Evolutionary conservation across 108 stramenopile genomes (phyloP).

Genomic region (Poteriospumella lacustris): DNA sequence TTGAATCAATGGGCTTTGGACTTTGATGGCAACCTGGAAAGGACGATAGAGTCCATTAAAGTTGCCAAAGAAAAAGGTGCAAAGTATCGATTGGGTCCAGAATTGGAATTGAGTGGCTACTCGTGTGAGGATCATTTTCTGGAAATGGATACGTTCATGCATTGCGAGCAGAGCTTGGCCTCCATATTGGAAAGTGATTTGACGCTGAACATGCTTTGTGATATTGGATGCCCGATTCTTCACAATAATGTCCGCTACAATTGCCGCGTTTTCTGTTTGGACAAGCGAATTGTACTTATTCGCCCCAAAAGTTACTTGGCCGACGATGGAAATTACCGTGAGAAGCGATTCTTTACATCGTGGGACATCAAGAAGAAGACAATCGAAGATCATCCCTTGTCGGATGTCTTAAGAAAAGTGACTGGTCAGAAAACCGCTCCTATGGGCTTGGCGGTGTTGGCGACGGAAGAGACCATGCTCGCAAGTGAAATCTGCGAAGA

Average conservation of each 20-base stretch:
- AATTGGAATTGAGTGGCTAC: conserved; percentile 91
- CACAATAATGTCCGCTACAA: conserved; percentile 84
- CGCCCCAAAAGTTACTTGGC: conserved; percentile 65
- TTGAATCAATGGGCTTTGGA: conserved; percentile 97
- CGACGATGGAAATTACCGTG: conserved; percentile 94
- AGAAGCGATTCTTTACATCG: conserved; percentile 85
- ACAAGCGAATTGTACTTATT: conserved; percentile 71
- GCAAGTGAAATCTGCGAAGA: conserved; percentile 96
- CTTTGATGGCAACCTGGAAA: conserved; percentile 80
- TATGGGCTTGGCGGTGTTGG: conserved; percentile 64
- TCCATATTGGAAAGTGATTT: conserved; percentile 62
- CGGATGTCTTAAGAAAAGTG: conserved; percentile 28
- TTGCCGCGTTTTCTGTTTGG: conserved; percentile 75
- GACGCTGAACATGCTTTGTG: conserved; percentile 79
- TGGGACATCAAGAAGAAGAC: conserved; percentile 39
- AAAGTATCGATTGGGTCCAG: conserved; percentile 87
- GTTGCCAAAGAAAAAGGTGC: conserved; percentile 70
- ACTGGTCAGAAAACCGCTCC: conserved; percentile 56
- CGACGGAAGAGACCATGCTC: conserved; percentile 65
- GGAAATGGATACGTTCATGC: conserved; percentile 85
- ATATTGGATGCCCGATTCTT: conserved; percentile 89
- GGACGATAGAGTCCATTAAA: conserved; percentile 66
- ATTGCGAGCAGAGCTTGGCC: conserved; percentile 81
- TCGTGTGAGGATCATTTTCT: conserved; percentile 98
- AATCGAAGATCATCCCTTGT: conserved; percentile 35